phyloP scores from a whole-genome alignment of 495 filamentous ascomycete genomes.

The Aspergillus haitiensis region DNA sequence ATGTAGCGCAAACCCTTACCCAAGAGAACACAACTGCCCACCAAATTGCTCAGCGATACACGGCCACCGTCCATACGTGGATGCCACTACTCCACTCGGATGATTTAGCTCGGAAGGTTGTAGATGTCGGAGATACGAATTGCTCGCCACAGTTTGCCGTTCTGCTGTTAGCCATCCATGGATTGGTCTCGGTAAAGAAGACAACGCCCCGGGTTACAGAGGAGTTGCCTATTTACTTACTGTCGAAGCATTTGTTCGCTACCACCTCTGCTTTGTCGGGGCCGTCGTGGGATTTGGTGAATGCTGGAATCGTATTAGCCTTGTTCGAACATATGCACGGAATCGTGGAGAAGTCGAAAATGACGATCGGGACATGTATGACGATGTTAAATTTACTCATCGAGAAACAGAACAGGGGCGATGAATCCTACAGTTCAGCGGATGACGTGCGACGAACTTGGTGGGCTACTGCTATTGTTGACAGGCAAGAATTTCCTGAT shows the following conservation, averaged over 20 bases:
- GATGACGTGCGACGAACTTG: neutral
- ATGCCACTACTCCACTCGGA: neutral
- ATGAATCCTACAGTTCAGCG: neutral
- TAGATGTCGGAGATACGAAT: neutral
- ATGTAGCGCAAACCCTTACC: neutral
- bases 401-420: neutral
- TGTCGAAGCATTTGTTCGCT: neutral
- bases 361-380: neutral
- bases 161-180: neutral
- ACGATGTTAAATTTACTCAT: neutral
- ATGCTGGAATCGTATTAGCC: neutral
- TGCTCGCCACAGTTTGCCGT: neutral
- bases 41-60: neutral
- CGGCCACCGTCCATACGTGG: neutral
- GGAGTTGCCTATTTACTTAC: neutral
- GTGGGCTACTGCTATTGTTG: slow-evolving; percentile 1
- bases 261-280: neutral
- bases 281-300: neutral
- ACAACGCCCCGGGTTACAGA: neutral
- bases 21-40: neutral
- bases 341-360: slow-evolving; percentile 1
- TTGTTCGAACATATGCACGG: neutral
- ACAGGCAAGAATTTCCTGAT: neutral
- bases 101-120: neutral
- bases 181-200: neutral